Conservation (phyloP, 1,139 yeast genomes). For the Lodderomyces margitis region DNA sequence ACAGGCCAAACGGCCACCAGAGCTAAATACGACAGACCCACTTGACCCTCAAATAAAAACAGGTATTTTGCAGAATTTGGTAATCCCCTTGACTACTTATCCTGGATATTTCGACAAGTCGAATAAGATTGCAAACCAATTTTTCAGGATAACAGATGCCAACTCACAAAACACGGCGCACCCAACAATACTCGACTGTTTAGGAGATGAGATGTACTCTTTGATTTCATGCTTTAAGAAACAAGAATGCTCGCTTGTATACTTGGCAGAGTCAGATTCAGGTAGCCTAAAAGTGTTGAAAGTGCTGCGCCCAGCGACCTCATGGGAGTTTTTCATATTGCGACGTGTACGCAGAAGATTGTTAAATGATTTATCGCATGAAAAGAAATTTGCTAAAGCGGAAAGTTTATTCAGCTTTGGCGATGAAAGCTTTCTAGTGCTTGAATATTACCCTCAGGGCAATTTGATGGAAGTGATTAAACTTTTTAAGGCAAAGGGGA, state of each 20-base stretch:
- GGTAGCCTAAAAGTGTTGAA: conserved; percentile 68
- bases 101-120: conserved; percentile 27
- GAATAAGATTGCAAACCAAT: neutral
- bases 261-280: conserved; percentile 63
- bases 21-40: conserved; percentile 11
- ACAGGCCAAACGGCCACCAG: neutral
- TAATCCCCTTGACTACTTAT: conserved; percentile 27
- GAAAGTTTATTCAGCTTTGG: conserved; percentile 54
- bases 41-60: conserved; percentile 25
- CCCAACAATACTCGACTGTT: conserved; percentile 41
- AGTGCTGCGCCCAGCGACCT: conserved; percentile 65
- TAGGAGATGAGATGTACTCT: conserved; percentile 53
- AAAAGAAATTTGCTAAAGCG: conserved; percentile 34
- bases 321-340: conserved; percentile 83
- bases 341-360: conserved; percentile 49
- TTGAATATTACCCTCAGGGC: conserved; percentile 73
- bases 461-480: conserved; percentile 75
- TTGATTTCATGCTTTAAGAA: conserved; percentile 65
- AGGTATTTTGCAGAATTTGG: conserved; percentile 22
- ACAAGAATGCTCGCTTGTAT: conserved; percentile 82
- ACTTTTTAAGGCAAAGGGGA: conserved; percentile 29
- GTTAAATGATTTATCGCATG: conserved; percentile 4
- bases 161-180: neutral
- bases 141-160: neutral
- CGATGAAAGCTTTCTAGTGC: conserved; percentile 73